Base-by-base conservation (phyloP, 176 grass and related monocot genomes). In the Ampelocalamus luodianensis region DNA sequence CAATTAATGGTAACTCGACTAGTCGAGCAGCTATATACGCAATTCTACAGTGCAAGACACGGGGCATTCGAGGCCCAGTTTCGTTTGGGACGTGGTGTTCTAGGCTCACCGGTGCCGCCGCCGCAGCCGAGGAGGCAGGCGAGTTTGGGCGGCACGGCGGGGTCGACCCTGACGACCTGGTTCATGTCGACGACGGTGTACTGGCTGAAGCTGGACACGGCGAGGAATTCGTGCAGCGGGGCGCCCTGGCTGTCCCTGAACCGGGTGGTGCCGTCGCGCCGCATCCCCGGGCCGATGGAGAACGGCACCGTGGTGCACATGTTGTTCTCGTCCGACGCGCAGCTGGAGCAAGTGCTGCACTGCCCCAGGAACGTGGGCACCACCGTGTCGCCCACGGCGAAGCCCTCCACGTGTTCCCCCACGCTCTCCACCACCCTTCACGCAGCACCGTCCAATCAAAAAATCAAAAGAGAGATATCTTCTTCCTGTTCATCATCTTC, bases 361-460 rank as follows among this genome's bases (percentile, higher is more conserved):
- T 97, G 86, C 6, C 92, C 84, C 37, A 94, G 38, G 85, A 88
- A 94, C 24, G 85, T 89, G 23, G 90, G 92, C 51, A 91, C 73
- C 82, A 94, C 92, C 37, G 77, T 26, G 70, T 97, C 92, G 1
- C 92, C 95, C 14, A 46, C 84, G 5, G 17, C 79, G 51, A 94
- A 90, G 40, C 68, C 90, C 12, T 88, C 78, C 43, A 94, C 92
- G 0, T 78, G 29, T 4, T 93, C 88, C 38, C 95, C 95, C 1
- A 97, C n/a, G 85, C 95, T 93, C 86, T 97, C 95, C 79, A 97
- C 91, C 24, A 82, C 85, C 81, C 95, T 97, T 26, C 42, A 42
- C 29, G 10, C 39, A 9, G 38, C 15, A 20, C 71, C 42, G 18
- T 3, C 37, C 49, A 2, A 8, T 6, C 0, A 2, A 14, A 29